Percentiles rank a stretch among this genome's conserved stretches.
These are phyloP conservation scores for Podila epicladia DNA, from an alignment of 192 early-diverging fungal species.

Conservation along the genomic window DNA sequence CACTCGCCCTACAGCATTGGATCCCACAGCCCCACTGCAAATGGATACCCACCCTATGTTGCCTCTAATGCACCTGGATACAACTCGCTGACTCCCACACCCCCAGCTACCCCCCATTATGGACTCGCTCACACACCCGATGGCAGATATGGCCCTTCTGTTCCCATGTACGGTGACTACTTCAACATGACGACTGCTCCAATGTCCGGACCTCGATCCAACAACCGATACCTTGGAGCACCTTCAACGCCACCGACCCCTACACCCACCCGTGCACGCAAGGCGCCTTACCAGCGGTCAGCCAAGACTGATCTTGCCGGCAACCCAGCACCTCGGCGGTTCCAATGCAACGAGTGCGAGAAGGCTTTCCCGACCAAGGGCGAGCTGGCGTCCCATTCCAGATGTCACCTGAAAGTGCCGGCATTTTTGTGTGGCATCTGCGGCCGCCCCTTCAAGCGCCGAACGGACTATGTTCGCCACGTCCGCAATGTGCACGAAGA, in stretches of 20 bases:
- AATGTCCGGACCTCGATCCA: constrained; percentile 8
- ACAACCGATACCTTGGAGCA: constrained; percentile 23
- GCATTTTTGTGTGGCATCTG: constrained; percentile 49
- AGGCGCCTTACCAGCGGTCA: constrained; percentile 30
- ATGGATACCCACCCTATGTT: constrained; percentile 31
- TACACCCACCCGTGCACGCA: constrained; percentile 31
- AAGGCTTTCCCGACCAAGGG: constrained; percentile 51
- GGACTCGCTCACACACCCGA: constrained; percentile 31
- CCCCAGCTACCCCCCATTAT: constrained; percentile 44
- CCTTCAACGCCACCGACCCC: constrained; percentile 20
- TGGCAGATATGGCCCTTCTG: constrained; percentile 23
- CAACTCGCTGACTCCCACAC: constrained; percentile 40
- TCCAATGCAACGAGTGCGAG: constrained; percentile 46
- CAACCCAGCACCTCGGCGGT: constrained; percentile 28
- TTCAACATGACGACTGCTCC: constrained; percentile 27
- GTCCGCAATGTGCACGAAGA: constrained; percentile 52
- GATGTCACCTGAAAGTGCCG: constrained; percentile 47
- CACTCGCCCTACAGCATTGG: constrained; percentile 49
- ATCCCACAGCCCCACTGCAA: constrained; percentile 37
- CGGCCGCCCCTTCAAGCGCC: constrained; percentile 46
- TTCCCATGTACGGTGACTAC: constrained; percentile 38
- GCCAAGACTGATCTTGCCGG: neutral
- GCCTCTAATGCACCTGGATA: constrained; percentile 13
- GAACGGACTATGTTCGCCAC: constrained; percentile 48
- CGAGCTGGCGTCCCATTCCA: constrained; percentile 45